These are phyloP conservation scores for Candida glucosophila DNA, from an alignment of 1,139 yeast species.

Conservation along the genomic window DNA sequence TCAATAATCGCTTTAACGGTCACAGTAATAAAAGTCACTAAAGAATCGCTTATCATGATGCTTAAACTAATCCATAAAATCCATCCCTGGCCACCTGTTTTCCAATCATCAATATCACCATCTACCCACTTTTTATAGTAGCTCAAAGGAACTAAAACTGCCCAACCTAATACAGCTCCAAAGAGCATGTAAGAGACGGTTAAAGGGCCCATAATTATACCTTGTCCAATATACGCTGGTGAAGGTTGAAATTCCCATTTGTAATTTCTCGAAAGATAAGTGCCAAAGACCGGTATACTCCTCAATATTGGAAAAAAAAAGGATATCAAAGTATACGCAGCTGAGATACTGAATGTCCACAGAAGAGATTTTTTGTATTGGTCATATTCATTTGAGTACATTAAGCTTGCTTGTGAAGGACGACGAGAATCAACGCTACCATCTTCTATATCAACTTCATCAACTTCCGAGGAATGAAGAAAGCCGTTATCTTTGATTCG, in stretches of 20 bases:
- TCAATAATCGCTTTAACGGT: conserved; percentile 33
- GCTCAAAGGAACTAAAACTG: conserved; percentile 72
- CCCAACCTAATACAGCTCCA: conserved; percentile 93
- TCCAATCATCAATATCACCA: conserved; percentile 87
- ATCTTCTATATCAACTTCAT: conserved; percentile 2
- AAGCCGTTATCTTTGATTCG: too few species aligned
- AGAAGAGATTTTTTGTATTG: conserved; percentile 6
- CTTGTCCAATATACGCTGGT: conserved; percentile 96
- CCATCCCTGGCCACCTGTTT: conserved; percentile 95
- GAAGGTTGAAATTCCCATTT: conserved; percentile 91
- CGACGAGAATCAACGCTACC: too few species aligned
- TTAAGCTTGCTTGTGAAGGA: background rate
- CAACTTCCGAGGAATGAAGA: conserved; percentile 37
- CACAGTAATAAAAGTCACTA: conserved; percentile 70
- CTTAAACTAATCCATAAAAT: conserved; percentile 89
- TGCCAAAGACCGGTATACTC: conserved; percentile 70
- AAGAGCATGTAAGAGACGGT: conserved; percentile 87
- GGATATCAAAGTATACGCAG: conserved; percentile 61
- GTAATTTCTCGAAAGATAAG: conserved; percentile 50
- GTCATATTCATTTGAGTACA: background rate
- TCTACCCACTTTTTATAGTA: conserved; percentile 74
- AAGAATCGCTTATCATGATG: conserved; percentile 88
- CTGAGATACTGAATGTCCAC: conserved; percentile 59
- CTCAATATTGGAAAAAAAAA: conserved; percentile 67
- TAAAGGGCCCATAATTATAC: conserved; percentile 93